phyloP scores from a whole-genome alignment of 345 rosid species.

The Salix caprea region DNA sequence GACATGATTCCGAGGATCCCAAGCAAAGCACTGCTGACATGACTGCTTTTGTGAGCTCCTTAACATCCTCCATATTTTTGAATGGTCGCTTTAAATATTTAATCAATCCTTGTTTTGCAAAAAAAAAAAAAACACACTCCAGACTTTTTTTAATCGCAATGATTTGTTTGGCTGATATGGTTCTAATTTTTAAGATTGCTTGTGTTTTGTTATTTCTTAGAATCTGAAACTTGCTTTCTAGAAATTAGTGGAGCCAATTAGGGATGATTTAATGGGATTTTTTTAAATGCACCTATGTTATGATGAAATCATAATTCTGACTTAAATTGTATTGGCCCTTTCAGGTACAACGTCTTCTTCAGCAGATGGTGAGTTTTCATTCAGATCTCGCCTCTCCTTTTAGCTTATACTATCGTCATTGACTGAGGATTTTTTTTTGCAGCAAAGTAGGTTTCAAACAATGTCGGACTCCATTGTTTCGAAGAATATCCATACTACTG shows the following conservation, averaged over 20 bases:
- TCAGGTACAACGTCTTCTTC: constrained; percentile 73
- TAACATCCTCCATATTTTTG: neutral
- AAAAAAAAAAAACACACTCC: too few species aligned
- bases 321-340: neutral
- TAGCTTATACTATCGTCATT: constrained; percentile 5
- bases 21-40: constrained; percentile 68
- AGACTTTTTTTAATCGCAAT: neutral
- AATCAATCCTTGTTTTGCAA: neutral
- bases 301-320: neutral
- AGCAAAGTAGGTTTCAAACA: constrained; percentile 90
- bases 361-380: constrained; percentile 57
- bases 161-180: neutral
- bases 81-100: neutral
- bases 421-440: constrained; percentile 27
- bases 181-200: neutral
- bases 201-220: neutral
- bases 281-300: neutral
- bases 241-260: too few species aligned
- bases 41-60: constrained; percentile 60
- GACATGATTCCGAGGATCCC: constrained; percentile 62
- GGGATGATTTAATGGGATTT: neutral
- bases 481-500: constrained; percentile 60
- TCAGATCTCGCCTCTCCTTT: constrained; percentile 16
- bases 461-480: constrained; percentile 83
- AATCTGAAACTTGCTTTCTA: too few species aligned